Evolutionary conservation across 2,329 filamentous ascomycete species (phyloP), one percentile per base, ranked within the genome.

Genomic region (Penicillium sp.): DNA sequence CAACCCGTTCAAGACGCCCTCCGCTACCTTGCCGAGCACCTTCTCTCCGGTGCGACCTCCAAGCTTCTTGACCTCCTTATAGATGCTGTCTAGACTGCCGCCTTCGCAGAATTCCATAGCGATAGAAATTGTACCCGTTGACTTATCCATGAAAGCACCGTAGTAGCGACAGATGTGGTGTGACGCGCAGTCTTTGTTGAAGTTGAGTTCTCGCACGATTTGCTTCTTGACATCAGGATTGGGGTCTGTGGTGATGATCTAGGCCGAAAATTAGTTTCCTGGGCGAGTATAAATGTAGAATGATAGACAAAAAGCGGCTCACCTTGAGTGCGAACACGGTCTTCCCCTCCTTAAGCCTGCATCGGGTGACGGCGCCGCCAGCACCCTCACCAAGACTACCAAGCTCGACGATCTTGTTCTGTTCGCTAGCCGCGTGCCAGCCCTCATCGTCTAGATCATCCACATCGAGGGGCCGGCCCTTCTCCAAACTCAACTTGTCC

Each of bases 71-170:
- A 99, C 92, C 75, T 99, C 94, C 62, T 90, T 90, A 79, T 99
- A 99, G 61, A 99, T 94, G 70, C 90, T 94, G 77, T 99, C 92
- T 18, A 99, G 83, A 44, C 91, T 96, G 49, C 94, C 94, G 54
- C 94, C 94, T 75, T 97, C 94, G 71, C 94, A 99, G 67, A 96
- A 97, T 72, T 99, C 94, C 94, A 99, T 99, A 53, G 92, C 92
- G 69, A 99, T 99, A 45, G 91, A 96, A 63, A 99, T 97, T 45
- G 93, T 97, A 47, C 92, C 91, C 9, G 91, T 95, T n/a, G 91
- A 88, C 54, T 94, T 89, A 70, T 99, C 93, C 71, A 95, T 90
- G 72, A 97, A 99, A 39, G 93, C 93, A 59, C 94, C 94, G 68
- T 97, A 99, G 77, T 99, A 99, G 59, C 89, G 87, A 76, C 94